Evolutionary conservation across 164 flowering plant species (phyloP), one percentile per base, ranked within the genome.

Genomic region (Nymphaea colorata): DNA sequence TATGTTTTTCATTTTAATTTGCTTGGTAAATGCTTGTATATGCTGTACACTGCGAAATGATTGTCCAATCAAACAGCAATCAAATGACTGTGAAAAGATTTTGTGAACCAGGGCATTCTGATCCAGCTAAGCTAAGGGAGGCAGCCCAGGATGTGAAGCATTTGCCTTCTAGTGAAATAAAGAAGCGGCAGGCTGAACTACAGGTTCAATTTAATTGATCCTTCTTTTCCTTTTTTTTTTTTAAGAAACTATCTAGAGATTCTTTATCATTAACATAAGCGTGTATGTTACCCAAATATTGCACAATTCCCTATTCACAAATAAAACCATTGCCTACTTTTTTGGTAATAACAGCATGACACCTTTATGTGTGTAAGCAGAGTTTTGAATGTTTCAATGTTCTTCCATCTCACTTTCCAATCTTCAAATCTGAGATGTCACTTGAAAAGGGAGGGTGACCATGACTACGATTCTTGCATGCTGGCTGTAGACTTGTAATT

Each of bases 51-150:
- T 25, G 36, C 36, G 1, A 25, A 25, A 25, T 25, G 36, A 25
- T 25, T 25, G 36, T 25, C 36, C 36, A 25, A 25, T 25, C 36
- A 25, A 25, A 25, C 36, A 25, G 36, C 36, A 25, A 25, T 25
- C 36, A 25, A 25, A 25, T 25, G 36, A 25, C 36, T 25, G 36
- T 25, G 36, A 25, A 25, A 25, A 25, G 36, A 25, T 25, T 25
- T 25, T 25, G 36, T 25, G 36, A 25, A 36, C 42, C 73, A 93
- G 98, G 96, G 14, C 86, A 91, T 70, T 91, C 99, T 63, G 96
- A 94, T 85, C 88, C 97, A 5, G 76, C 71, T 5, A 86, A 84
- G 69, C 74, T 94, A 62, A 84, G 84, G 73, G 87, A 88, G 78
- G 62, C 79, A 5, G 88, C 96, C 45, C 61, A 81, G 64, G 82